A percentile compares a stretch with the other conserved stretches of the same genome.
Evolutionary conservation across 1,284 basidiomycete species (phyloP).

Genomic region (Naganishia albida): DNA sequence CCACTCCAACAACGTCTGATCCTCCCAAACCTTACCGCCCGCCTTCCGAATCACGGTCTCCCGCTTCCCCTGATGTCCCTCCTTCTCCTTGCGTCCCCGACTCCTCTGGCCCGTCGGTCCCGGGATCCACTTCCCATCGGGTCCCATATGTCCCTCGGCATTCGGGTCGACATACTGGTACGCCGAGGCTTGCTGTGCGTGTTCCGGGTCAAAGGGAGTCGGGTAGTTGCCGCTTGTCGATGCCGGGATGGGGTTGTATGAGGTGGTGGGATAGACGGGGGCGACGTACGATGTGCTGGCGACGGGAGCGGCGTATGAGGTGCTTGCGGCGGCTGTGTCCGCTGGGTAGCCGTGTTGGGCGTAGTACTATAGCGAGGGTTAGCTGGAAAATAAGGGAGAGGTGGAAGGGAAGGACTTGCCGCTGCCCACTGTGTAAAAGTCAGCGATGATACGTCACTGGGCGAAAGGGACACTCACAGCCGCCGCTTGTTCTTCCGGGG

Average conservation of each 20-base stretch:
- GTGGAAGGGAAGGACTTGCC: conserved; percentile 37
- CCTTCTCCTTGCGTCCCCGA: conserved; percentile 34
- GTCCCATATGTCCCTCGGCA: conserved; percentile 7
- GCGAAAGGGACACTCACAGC: conserved; percentile 40
- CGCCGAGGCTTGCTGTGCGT: conserved; percentile 41
- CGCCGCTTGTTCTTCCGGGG: conserved; percentile 44
- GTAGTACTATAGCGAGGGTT: conserved; percentile 47
- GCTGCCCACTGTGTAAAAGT: conserved; percentile 43
- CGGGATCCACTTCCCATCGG: conserved; percentile 28
- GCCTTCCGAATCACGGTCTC: conserved; percentile 93
- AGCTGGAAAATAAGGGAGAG: conserved; percentile 1
- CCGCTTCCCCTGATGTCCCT: conserved; percentile 65
- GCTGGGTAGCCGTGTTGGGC: conserved; percentile 52
- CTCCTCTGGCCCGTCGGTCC: conserved; percentile 18
- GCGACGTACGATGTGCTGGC: conserved; percentile 27
- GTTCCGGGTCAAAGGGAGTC: conserved; percentile 39
- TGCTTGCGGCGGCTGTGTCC: conserved; percentile 29
- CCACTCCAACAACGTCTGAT: conserved; percentile 95
- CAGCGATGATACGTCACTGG: neutral
- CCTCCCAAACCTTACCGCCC: conserved; percentile 95
- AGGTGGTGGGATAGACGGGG: conserved; percentile 1
- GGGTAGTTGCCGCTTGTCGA: conserved; percentile 13
- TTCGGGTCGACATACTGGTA: conserved; percentile 37
- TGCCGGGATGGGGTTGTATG: too few relatives aligned
- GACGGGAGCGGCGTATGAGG: conserved; percentile 18